Percentiles rank a stretch among this genome's conserved stretches.
phyloP scores from a whole-genome alignment of 805 yeast species.

The Cyberlindnera misumaiensis region DNA sequence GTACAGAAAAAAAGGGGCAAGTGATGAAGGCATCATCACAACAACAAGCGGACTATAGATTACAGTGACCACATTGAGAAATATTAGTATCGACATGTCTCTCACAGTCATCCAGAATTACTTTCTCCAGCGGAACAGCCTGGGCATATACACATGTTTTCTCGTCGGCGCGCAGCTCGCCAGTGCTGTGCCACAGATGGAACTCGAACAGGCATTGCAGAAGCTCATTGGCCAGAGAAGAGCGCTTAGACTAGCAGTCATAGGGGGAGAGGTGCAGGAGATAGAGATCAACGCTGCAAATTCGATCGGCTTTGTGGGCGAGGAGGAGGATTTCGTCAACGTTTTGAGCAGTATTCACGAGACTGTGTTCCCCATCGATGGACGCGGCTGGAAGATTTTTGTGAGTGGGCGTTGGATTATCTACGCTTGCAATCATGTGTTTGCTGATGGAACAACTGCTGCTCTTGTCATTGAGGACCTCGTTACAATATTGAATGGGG shows the following conservation, averaged over 20 bases:
- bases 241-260: conserved; percentile 3
- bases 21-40: too few species aligned
- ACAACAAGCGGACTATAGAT: too few species aligned
- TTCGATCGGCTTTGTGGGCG: neutral
- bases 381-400: conserved; percentile 7
- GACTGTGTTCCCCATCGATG: neutral
- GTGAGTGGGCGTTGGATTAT: conserved; percentile 5
- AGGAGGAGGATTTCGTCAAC: neutral
- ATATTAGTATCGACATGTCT: too few species aligned
- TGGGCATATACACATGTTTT: conserved; percentile 4
- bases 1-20: too few species aligned
- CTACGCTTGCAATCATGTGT: conserved; percentile 8
- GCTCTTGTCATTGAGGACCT: conserved; percentile 10
- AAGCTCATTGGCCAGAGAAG: conserved; percentile 3
- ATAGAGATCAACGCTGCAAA: neutral
- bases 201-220: neutral
- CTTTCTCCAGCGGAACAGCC: conserved; percentile 4
- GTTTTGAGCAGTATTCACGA: conserved; percentile 4
- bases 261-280: conserved; percentile 1
- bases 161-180: conserved; percentile 2
- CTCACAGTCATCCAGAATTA: conserved; percentile 2
- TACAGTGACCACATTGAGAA: too few species aligned
- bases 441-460: conserved; percentile 8
- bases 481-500: conserved; percentile 1
- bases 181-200: neutral